phyloP scores from a whole-genome alignment of 345 rosid genomes.

The Isatis tinctoria region DNA sequence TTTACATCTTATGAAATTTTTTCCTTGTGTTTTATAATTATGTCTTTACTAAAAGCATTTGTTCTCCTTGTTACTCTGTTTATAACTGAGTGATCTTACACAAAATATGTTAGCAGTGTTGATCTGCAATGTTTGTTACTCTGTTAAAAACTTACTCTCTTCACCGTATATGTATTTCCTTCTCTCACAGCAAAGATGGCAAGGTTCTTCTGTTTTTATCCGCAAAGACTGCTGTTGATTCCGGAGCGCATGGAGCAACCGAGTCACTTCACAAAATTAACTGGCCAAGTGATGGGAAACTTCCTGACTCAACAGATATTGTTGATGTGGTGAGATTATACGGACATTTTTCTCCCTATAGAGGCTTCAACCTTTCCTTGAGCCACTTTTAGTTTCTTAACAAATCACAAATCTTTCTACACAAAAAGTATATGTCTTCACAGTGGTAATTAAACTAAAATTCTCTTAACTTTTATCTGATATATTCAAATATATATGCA shows the following conservation, averaged over 20 bases:
- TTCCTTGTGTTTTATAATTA: background rate
- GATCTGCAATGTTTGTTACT: background rate
- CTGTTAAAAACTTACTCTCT: background rate
- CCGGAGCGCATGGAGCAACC: slow-evolving; percentile 71
- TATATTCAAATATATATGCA: slow-evolving; percentile 28
- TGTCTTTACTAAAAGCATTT: background rate
- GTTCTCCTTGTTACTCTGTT: background rate
- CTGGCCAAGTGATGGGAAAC: slow-evolving; percentile 61
- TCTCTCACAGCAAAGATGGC: slow-evolving; percentile 69
- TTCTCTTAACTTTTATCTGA: background rate
- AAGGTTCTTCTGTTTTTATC: slow-evolving; percentile 71
- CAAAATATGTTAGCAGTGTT: background rate
- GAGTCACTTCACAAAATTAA: slow-evolving; percentile 73
- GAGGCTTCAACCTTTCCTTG: background rate
- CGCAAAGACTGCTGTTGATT: slow-evolving; percentile 67
- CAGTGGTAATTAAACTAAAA: background rate
- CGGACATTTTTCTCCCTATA: background rate
- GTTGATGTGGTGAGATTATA: slow-evolving; percentile 64
- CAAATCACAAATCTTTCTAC: background rate
- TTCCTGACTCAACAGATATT: slow-evolving; percentile 38
- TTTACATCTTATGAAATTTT: slow-evolving; percentile 12
- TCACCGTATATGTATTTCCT: slow-evolving; percentile 17
- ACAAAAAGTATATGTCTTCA: background rate
- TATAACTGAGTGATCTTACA: background rate
- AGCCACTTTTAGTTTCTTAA: background rate